Base-by-base conservation (phyloP, 2,329 filamentous ascomycete genomes). In the Hypoxylon sp. region DNA sequence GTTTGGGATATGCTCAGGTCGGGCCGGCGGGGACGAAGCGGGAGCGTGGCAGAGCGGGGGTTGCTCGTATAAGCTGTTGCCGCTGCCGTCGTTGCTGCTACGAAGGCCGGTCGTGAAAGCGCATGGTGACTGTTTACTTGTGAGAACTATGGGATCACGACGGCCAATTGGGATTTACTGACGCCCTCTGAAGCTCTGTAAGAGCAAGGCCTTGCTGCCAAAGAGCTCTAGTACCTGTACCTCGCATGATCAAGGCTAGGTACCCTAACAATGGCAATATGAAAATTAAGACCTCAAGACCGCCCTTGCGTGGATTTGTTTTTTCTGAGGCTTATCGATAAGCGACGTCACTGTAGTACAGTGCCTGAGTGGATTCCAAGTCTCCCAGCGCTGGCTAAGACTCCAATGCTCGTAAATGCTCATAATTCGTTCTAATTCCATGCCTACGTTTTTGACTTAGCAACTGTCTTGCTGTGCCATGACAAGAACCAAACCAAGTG, bases 201-300 rank as follows among this genome's bases (percentile, higher is more conserved):
- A 50, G 59, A 35, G 58, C 53, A n/a, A 60, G 29, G 26, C 55
- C 42, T 17, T 55, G 60, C 13, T 61, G 64, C 7, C 67, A 29
- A 10, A 67, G n/a, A 18, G 55, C 41, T 48, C 67, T 65, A 24
- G 60, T 43, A 31, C 60, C 52, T 29, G 49, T 38, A 43, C 51
- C 58, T 43, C 55, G 62, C 67, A 70, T 70, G 40, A 4, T 64
- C n/a, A n/a, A n/a, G n/a, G 8, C 35, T 26, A 17, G 23, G 21
- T 26, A 17, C 40, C n/a, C n/a, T n/a, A n/a, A n/a, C n/a, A n/a
- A n/a, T n/a, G n/a, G n/a, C n/a, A n/a, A n/a, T n/a, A n/a, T n/a
- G n/a, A n/a, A n/a, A n/a, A n/a, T n/a, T n/a, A n/a, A n/a, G n/a
- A n/a, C n/a, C n/a, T n/a, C n/a, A n/a, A n/a, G n/a, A n/a, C n/a